These are phyloP conservation scores for Limonium bicolor DNA, from an alignment of 148 eudicot species.

Conservation along the genomic window DNA sequence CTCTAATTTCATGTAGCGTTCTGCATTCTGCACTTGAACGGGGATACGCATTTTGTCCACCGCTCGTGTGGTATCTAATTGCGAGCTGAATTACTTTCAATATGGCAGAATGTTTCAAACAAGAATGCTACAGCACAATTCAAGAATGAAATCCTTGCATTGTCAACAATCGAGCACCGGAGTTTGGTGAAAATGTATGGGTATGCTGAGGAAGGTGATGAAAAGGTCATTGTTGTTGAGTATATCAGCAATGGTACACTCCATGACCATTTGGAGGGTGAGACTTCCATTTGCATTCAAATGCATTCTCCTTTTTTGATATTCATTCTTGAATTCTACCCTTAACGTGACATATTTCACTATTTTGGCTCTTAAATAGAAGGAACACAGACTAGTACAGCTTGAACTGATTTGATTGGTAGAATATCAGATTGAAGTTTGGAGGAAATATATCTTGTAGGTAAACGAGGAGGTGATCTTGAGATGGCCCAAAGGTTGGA, in stretches of 20 bases:
- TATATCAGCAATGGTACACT: slow-evolving; percentile 65
- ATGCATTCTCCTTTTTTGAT: neutral
- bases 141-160: slow-evolving; percentile 46
- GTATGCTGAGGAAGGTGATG: slow-evolving; percentile 46
- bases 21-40: neutral
- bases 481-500: slow-evolving; percentile 57
- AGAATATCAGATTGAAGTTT: neutral
- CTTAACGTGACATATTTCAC: neutral
- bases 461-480: slow-evolving; percentile 26
- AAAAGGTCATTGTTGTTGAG: slow-evolving; percentile 50
- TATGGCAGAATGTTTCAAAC: slow-evolving; percentile 22
- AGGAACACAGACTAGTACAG: neutral
- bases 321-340: neutral
- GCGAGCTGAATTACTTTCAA: neutral
- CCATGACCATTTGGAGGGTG: slow-evolving; percentile 59
- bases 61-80: neutral
- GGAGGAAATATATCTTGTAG: slow-evolving; percentile 13
- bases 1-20: no score
- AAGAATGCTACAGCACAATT: slow-evolving; percentile 27
- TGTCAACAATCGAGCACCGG: slow-evolving; percentile 58
- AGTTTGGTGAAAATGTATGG: slow-evolving; percentile 58
- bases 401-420: no score
- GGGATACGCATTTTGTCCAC: neutral
- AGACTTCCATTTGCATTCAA: slow-evolving; percentile 13
- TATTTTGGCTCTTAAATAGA: neutral